Conservation (phyloP, 83 land plant genomes). For the Picea abies region DNA sequence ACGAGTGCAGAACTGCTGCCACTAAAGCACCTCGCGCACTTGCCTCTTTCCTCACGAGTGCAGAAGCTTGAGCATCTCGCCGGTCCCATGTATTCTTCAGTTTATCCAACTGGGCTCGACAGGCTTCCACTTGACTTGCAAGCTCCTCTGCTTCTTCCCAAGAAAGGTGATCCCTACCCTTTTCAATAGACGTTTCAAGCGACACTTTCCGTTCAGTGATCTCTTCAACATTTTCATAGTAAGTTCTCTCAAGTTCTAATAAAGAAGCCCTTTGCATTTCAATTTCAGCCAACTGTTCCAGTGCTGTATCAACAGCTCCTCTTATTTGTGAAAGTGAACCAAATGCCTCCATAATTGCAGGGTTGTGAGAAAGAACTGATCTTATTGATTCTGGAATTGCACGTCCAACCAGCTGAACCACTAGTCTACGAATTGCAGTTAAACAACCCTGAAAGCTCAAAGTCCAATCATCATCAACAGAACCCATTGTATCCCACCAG, state of each 20-base stretch:
- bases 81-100: conserved; percentile 85
- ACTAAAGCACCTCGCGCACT: conserved; percentile 43
- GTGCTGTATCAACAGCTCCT: conserved; percentile 74
- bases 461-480: conserved; percentile 53
- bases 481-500: conserved; percentile 21
- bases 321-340: conserved; percentile 78
- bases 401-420: conserved; percentile 58
- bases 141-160: conserved; percentile 99
- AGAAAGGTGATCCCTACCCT: conserved; percentile 89
- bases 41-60: conserved; percentile 56
- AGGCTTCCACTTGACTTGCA: conserved; percentile 87
- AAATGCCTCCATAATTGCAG: conserved; percentile 89
- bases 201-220: conserved; percentile 68
- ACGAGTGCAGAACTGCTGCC: conserved; percentile 55
- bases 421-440: conserved; percentile 41
- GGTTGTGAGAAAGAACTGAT: conserved; percentile 63
- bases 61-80: conserved; percentile 54
- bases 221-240: conserved; percentile 70
- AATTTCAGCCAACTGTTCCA: conserved; percentile 73
- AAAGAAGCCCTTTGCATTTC: conserved; percentile 65
- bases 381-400: conserved; percentile 77
- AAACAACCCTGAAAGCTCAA: conserved; percentile 51
- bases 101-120: conserved; percentile 68
- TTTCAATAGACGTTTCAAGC: conserved; percentile 75
- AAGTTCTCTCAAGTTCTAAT: conserved; percentile 69